These are phyloP conservation scores for Kodamaea anthophila DNA, from an alignment of 1,139 yeast species.

Conservation along the genomic window DNA sequence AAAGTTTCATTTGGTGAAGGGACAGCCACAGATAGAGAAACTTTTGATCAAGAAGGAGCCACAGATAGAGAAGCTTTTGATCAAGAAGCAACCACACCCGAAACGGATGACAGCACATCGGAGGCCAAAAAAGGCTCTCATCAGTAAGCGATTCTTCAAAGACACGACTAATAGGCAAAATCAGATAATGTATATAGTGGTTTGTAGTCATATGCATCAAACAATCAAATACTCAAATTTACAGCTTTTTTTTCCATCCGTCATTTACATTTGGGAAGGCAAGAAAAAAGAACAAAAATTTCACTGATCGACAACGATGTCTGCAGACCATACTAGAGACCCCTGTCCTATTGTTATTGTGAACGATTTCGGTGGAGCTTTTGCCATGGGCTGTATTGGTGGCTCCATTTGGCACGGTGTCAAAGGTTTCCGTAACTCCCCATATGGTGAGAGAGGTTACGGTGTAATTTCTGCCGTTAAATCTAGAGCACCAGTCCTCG, in stretches of 20 bases:
- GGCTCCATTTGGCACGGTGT: constrained; percentile 99
- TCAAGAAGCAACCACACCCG: neutral
- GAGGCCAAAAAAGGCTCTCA: neutral
- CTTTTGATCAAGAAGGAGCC: constrained; percentile 11
- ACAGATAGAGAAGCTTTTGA: constrained; percentile 1
- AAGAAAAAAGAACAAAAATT: constrained; percentile 5
- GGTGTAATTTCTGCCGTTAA: constrained; percentile 90
- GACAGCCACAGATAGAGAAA: constrained; percentile 1
- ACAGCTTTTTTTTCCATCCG: neutral
- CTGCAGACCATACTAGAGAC: constrained; percentile 97
- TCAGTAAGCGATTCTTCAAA: neutral
- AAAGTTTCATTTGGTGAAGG: too few species aligned
- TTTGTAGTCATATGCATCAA: too few species aligned
- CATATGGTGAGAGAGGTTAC: constrained; percentile 86
- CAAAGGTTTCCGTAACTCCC: constrained; percentile 97
- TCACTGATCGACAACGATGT: constrained; percentile 33
- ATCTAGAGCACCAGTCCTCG: constrained; percentile 96
- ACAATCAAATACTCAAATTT: constrained; percentile 1
- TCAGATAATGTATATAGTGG: neutral
- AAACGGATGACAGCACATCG: constrained; percentile 4
- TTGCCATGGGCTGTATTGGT: constrained; percentile 97
- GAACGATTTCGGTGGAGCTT: constrained; percentile 98
- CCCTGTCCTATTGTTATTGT: constrained; percentile 97
- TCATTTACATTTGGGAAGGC: constrained; percentile 1
- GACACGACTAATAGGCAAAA: neutral